A percentile compares a stretch with the other conserved stretches of the same genome.
These are phyloP conservation scores for Syncephalastrum monosporum DNA, from an alignment of 371 early-diverging fungal genomes.

Conservation along the genomic window DNA sequence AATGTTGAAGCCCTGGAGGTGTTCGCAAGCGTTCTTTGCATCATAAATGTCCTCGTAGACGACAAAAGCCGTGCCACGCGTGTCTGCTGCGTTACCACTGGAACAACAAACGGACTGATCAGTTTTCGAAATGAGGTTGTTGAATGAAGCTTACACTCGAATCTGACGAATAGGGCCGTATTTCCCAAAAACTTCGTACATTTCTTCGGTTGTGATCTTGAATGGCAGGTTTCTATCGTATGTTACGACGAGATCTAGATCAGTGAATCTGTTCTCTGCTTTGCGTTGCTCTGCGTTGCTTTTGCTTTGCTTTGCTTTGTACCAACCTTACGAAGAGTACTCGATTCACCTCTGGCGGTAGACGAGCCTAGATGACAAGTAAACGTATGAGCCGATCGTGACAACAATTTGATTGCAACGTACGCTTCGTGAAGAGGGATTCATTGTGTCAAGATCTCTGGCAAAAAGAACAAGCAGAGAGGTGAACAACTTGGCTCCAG, in stretches of 20 bases:
- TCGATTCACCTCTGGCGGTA: slow-evolving; percentile 93
- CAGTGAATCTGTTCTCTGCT: not conserved
- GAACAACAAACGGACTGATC: not conserved
- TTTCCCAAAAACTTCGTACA: slow-evolving; percentile 97
- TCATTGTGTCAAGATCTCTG: too few relatives aligned
- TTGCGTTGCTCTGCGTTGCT: too few relatives aligned
- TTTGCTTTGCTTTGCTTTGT: not conserved
- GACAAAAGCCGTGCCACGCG: slow-evolving; percentile 94
- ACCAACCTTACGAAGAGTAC: slow-evolving; percentile 81
- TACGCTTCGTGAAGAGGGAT: too few relatives aligned
- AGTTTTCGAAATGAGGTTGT: not conserved
- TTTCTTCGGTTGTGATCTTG: slow-evolving; percentile 92
- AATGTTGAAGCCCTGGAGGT: slow-evolving; percentile 93
- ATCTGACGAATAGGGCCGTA: slow-evolving; percentile 97
- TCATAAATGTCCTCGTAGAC: slow-evolving; percentile 97
- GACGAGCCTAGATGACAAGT: slow-evolving; percentile 55
- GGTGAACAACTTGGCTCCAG: too few relatives aligned
- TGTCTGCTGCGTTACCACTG: slow-evolving; percentile 83
- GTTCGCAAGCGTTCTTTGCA: slow-evolving; percentile 95
- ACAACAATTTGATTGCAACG: too few relatives aligned
- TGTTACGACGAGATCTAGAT: not conserved
- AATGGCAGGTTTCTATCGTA: slow-evolving; percentile 83
- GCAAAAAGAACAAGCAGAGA: too few relatives aligned
- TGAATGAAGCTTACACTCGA: slow-evolving; percentile 56
- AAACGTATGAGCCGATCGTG: too few relatives aligned